Evolutionary conservation across 371 early-diverging fungal genomes (phyloP).

Genomic region (Mucor indicus): DNA sequence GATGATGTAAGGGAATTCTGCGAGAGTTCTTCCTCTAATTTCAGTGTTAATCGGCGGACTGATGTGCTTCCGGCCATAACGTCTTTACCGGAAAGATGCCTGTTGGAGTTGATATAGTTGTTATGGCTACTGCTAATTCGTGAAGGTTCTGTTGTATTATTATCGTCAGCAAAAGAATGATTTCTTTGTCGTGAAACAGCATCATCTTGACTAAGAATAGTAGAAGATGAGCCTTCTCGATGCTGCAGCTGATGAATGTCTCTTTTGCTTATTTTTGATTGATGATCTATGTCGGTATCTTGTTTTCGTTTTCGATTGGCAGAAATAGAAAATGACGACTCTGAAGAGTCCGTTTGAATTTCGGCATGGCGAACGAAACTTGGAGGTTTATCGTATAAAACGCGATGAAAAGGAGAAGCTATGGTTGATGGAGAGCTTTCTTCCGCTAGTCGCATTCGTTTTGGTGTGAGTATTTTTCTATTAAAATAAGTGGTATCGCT

Average conservation of each 20-base stretch:
- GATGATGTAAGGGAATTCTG: background rate
- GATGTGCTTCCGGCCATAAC: constrained; percentile 9
- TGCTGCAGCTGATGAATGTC: background rate
- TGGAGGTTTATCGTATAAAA: too few species aligned
- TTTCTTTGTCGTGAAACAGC: too few species aligned
- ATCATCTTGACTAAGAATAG: background rate
- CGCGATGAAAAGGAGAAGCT: too few species aligned
- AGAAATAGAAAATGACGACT: background rate
- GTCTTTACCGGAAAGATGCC: background rate
- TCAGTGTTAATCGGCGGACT: constrained; percentile 5
- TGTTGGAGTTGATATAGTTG: background rate
- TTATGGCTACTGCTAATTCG: too few species aligned
- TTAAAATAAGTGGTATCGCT: too few species aligned
- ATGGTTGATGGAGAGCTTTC: constrained; percentile 7
- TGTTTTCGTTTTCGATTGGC: background rate
- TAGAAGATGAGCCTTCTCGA: background rate
- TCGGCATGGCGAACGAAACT: constrained; percentile 4
- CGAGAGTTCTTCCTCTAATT: constrained; percentile 5
- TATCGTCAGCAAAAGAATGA: too few species aligned
- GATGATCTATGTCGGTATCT: background rate
- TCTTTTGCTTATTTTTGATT: background rate
- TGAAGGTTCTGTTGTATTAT: too few species aligned
- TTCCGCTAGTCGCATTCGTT: background rate
- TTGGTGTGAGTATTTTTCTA: background rate
- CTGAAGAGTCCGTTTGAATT: constrained; percentile 10